phyloP scores from a whole-genome alignment of 345 rosid genomes.

The Noccaea bulbosa region DNA sequence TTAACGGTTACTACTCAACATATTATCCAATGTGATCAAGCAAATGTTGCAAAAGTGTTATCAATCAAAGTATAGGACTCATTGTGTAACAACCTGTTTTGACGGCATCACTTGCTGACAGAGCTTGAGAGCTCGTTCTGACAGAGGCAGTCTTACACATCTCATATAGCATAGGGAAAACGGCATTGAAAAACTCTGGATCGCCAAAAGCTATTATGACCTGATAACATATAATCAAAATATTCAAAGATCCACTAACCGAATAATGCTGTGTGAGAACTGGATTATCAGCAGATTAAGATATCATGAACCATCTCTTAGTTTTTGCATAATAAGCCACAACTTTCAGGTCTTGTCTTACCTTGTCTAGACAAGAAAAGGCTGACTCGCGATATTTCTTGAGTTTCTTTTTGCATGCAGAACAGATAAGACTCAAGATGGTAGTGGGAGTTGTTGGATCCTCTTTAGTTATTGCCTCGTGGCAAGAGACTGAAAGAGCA shows the following conservation, averaged over 20 bases:
- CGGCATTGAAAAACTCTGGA: slow-evolving; percentile 71
- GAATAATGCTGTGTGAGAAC: slow-evolving; percentile 15
- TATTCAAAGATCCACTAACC: slow-evolving; percentile 9
- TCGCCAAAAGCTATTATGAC: slow-evolving; percentile 74
- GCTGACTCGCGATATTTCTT: slow-evolving; percentile 89
- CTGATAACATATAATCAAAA: slow-evolving; percentile 47
- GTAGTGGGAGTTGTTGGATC: slow-evolving; percentile 62
- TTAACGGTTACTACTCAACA: slow-evolving; percentile 6
- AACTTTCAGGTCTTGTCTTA: slow-evolving; percentile 33
- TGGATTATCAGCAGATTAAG: not conserved
- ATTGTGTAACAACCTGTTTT: slow-evolving; percentile 60
- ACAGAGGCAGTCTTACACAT: slow-evolving; percentile 63
- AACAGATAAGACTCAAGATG: slow-evolving; percentile 65
- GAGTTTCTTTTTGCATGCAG: slow-evolving; percentile 76
- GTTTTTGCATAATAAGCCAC: not conserved
- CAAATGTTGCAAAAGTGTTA: slow-evolving; percentile 20
- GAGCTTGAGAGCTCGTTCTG: slow-evolving; percentile 48
- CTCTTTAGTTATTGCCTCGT: slow-evolving; percentile 63
- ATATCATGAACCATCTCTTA: slow-evolving; percentile 10
- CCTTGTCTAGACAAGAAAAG: slow-evolving; percentile 78
- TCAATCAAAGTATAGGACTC: not conserved
- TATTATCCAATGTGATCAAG: slow-evolving; percentile 9
- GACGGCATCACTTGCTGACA: slow-evolving; percentile 51
- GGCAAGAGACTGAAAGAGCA: slow-evolving; percentile 78
- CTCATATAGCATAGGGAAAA: slow-evolving; percentile 72